Conservation (phyloP, 208 protist species). For the Leishmania amazonensis region DNA sequence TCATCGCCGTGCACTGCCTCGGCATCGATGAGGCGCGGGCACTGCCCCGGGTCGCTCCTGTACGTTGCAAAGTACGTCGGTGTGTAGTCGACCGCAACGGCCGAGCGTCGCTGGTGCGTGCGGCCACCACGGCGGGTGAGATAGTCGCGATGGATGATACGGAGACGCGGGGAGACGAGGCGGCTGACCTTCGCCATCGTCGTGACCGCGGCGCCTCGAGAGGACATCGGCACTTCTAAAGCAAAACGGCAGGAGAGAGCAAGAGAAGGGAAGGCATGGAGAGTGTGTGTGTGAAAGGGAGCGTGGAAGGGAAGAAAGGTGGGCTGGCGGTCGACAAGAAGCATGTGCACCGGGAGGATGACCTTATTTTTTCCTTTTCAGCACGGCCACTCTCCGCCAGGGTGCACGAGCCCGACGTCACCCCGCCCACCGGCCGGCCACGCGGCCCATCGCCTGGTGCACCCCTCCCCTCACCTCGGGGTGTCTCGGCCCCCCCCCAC, state of each 20-base stretch:
- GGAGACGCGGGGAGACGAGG: conserved; percentile 54
- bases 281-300: not conserved
- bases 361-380: not conserved
- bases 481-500: not conserved
- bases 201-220: conserved; percentile 2
- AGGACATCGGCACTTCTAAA: conserved; percentile 1
- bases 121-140: conserved; percentile 73
- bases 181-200: conserved; percentile 21
- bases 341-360: not conserved
- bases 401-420: not conserved
- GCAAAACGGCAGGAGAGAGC: not conserved
- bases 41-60: conserved; percentile 32
- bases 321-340: not conserved
- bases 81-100: conserved; percentile 70
- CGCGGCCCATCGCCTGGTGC: not conserved
- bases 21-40: conserved; percentile 79
- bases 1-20: conserved; percentile 84
- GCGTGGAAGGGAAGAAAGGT: not conserved
- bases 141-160: conserved; percentile 69
- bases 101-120: conserved; percentile 39
- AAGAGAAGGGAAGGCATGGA: not conserved
- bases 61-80: conserved; percentile 47
- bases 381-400: not conserved
- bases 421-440: too few relatives aligned
- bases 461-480: too few relatives aligned